These are phyloP conservation scores for Boletus huronensis DNA, from an alignment of 768 basidiomycete species.

Conservation along the genomic window DNA sequence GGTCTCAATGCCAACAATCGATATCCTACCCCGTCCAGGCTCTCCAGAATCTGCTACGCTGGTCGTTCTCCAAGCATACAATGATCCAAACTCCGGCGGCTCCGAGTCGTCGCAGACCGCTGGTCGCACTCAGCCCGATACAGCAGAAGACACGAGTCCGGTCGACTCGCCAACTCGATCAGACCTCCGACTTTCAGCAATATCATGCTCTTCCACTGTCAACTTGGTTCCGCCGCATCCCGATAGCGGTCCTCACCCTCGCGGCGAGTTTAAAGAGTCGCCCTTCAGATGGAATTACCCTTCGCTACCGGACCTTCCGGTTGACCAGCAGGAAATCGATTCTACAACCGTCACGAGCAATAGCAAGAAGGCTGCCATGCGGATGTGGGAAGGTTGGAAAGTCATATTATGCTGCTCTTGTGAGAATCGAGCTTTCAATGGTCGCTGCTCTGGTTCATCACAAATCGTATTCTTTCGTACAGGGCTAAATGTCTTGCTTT, in stretches of 20 bases:
- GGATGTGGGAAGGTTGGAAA: constrained; percentile 49
- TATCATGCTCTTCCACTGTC: constrained; percentile 22
- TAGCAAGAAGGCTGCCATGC: constrained; percentile 10
- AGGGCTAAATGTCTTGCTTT: constrained; percentile 71
- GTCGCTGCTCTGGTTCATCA: background rate
- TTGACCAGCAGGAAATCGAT: constrained; percentile 1
- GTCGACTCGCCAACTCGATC: constrained; percentile 16
- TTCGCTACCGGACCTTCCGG: constrained; percentile 18
- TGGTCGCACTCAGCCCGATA: background rate
- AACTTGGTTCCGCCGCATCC: constrained; percentile 23
- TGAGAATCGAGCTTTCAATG: constrained; percentile 28
- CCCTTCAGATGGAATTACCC: constrained; percentile 33
- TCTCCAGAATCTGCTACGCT: constrained; percentile 31
- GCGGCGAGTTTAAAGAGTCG: constrained; percentile 25
- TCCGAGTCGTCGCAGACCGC: constrained; percentile 1
- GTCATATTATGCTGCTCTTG: constrained; percentile 55
- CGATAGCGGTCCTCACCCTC: constrained; percentile 2
- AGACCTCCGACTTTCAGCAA: constrained; percentile 23
- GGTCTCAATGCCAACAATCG: constrained; percentile 10
- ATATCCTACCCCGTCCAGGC: constrained; percentile 10
- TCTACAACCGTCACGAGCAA: background rate
- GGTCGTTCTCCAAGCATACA: constrained; percentile 26
- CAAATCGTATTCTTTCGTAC: background rate
- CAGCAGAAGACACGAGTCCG: constrained; percentile 4
- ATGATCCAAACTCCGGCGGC: constrained; percentile 3